Base-by-base conservation (phyloP, 2,329 filamentous ascomycete species). In the Exophiala viscosa region DNA sequence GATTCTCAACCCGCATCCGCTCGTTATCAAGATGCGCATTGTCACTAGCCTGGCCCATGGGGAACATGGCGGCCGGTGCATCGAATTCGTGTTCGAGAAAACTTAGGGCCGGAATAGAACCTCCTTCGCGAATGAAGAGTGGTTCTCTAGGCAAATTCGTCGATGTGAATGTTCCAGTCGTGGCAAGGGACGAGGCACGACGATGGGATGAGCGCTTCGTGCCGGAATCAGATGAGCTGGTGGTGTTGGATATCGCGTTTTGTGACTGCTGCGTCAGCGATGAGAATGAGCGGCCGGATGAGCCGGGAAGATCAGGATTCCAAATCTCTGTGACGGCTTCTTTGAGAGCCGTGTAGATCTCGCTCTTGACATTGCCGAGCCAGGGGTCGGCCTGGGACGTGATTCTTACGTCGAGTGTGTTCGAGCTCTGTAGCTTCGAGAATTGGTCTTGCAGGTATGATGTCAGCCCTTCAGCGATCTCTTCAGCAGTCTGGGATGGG, bases 361-460 rank as follows among this genome's bases (percentile, higher is more conserved):
- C 84, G 61, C 95, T 96, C 44, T 84, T 84, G 3, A 90, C 90
- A 63, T 96, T 90, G 11, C 93, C 92, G 0, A 99, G 82, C 93
- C 93, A 99, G 0, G 93, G 90, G 66, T 99, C 93, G 0, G 93
- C 92, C 70, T 88, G 86, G 66, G 96, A 93, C 60, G 96, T 90
- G 60, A 99, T 91, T 28, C 84, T 85, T 35, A 99, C 82, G 1
- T 78, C 86, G 33, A 99, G 77, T 5, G 77, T 80, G 64, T 99
- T 99, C 56, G 88, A 85, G 1, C 89, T 92, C 28, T 85, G 84
- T 1, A 97, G 82, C 13, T 78, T 71, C 1, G 76, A 77, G 65
- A 96, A 99, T 60, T 90, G 81, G 10, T 79, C 74, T 42, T 83
- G 70, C 0, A 96, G 76, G 64, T 87, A 95, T 1, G 74, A 67